Evolutionary conservation across 2,329 filamentous ascomycete species (phyloP).

Genomic region (Fusarium sp.): DNA sequence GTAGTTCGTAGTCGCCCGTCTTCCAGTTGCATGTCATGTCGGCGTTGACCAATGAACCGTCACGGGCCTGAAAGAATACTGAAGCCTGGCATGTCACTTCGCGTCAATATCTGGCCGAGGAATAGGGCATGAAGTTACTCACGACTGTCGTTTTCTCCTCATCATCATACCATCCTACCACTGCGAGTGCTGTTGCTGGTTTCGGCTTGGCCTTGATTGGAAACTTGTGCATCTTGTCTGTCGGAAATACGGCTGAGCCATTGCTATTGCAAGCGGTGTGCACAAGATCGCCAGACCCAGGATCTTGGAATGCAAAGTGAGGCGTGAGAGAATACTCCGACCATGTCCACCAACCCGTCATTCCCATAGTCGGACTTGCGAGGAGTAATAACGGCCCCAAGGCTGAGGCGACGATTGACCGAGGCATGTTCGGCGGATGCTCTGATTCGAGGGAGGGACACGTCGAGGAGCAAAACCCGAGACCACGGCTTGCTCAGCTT

Average conservation of each 20-base stretch:
- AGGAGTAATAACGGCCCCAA: constrained; percentile 14
- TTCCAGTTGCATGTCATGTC: constrained; percentile 26
- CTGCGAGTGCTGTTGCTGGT: constrained; percentile 16
- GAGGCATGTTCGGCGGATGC: constrained; percentile 6
- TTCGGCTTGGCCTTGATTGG: constrained; percentile 24
- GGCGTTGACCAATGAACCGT: constrained; percentile 23
- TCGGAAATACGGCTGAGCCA: constrained; percentile 28
- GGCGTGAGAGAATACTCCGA: constrained; percentile 23
- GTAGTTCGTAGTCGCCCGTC: constrained; percentile 25
- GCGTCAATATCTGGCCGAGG: not conserved
- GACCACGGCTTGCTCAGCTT: not conserved
- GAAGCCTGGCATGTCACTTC: constrained; percentile 12
- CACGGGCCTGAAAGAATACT: constrained; percentile 28
- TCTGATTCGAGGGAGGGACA: not conserved
- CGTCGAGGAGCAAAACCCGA: not conserved
- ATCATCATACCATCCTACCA: constrained; percentile 32
- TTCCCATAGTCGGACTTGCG: constrained; percentile 10
- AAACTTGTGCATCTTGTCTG: constrained; percentile 23
- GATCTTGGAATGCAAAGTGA: constrained; percentile 38
- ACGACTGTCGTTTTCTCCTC: constrained; percentile 27
- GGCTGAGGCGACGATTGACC: constrained; percentile 5
- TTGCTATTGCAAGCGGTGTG: constrained; percentile 38
- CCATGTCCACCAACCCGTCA: constrained; percentile 38
- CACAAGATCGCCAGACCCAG: constrained; percentile 31
- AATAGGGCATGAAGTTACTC: not conserved